phyloP scores from a whole-genome alignment of 2,329 filamentous ascomycete genomes.

The Colletotrichum sp. region DNA sequence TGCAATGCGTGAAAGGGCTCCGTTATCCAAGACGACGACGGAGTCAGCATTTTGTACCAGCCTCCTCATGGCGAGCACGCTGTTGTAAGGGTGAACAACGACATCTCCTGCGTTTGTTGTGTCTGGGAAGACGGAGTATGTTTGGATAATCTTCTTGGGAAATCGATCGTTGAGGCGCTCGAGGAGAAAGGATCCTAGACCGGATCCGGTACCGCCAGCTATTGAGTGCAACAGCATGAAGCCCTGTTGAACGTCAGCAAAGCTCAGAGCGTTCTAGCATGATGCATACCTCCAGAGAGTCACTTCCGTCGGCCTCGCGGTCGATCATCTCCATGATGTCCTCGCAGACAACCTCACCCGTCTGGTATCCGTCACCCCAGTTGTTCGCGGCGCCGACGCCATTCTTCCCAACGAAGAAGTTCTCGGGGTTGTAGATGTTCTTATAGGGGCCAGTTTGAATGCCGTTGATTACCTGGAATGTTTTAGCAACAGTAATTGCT shows the following conservation, averaged over 20 bases:
- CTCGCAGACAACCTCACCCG: slow-evolving; percentile 89
- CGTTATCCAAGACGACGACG: slow-evolving; percentile 96
- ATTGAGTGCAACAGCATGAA: slow-evolving; percentile 99
- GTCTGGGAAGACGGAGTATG: slow-evolving; percentile 97
- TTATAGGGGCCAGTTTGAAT: slow-evolving; percentile 95
- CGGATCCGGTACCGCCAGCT: slow-evolving; percentile 93
- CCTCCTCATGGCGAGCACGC: slow-evolving; percentile 86
- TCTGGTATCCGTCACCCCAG: slow-evolving; percentile 96
- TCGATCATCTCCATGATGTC: slow-evolving; percentile 99
- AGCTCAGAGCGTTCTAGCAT: neutral
- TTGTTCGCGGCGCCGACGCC: slow-evolving; percentile 96
- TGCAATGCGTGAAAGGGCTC: slow-evolving; percentile 89
- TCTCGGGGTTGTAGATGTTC: slow-evolving; percentile 99
- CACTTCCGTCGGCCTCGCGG: slow-evolving; percentile 95
- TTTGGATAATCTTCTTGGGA: slow-evolving; percentile 98
- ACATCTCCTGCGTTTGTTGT: slow-evolving; percentile 87
- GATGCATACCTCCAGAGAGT: slow-evolving; percentile 79
- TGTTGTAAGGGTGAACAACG: slow-evolving; percentile 98
- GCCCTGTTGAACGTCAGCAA: slow-evolving; percentile 57
- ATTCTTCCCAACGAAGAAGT: slow-evolving; percentile 96
- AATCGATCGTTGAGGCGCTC: slow-evolving; percentile 97
- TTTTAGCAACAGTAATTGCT: neutral
- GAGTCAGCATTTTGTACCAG: slow-evolving; percentile 97
- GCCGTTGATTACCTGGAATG: slow-evolving; percentile 75
- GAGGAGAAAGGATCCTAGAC: slow-evolving; percentile 92